Base-by-base conservation (phyloP, 352 stramenopile species). In the Globisporangium nunn region DNA sequence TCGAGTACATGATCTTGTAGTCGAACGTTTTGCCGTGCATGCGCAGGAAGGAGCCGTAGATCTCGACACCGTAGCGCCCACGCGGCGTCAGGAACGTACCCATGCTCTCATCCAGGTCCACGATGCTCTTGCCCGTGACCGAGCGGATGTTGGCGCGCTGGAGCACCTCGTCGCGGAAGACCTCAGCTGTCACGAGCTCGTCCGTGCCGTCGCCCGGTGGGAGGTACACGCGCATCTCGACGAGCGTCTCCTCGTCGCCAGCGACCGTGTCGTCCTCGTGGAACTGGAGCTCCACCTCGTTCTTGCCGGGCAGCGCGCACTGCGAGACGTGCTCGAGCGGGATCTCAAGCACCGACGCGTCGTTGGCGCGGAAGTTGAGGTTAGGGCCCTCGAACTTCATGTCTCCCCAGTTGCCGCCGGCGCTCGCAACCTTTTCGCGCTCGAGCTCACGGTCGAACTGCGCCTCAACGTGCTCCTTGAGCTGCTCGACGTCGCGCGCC, bases 1-100 rank as follows among this genome's bases (percentile, higher is more conserved):
- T 98, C 54, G 97, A 96, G 83, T 99, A 99, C 76, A 97, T 93
- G 69, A 99, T 99, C 79, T 99, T 99, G 89, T 99, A 98, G 85
- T 99, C 96, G 73, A 99, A 99, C 63, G 97, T 98, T 66, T 96
- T 96, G 67, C 95, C 95, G 61, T 95, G 82, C 83, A 99, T 98
- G 50, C 97, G 93, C 64, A 99, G 75, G 72, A 98, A 99, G 10
- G 84, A 93, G 52, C 83, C 81, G 77, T 99, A 98, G 70, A 99
- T 92, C 74, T 99, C 95, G 56, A 99, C 93, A 6, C 85, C 88
- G 64, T 99, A 99, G 61, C 96, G 86, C 46, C 98, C 98, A 54
- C 97, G 83, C 41, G 98, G 98, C 37, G 95, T 98, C 54, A 99
- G 80, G 76, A 99, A 99, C 39, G 90, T 98, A 46, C 97, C 97